A percentile compares a stretch with the other conserved stretches of the same genome.
These are phyloP conservation scores for Kwoniella sp. DNA, from an alignment of 768 basidiomycete genomes.

Conservation along the genomic window DNA sequence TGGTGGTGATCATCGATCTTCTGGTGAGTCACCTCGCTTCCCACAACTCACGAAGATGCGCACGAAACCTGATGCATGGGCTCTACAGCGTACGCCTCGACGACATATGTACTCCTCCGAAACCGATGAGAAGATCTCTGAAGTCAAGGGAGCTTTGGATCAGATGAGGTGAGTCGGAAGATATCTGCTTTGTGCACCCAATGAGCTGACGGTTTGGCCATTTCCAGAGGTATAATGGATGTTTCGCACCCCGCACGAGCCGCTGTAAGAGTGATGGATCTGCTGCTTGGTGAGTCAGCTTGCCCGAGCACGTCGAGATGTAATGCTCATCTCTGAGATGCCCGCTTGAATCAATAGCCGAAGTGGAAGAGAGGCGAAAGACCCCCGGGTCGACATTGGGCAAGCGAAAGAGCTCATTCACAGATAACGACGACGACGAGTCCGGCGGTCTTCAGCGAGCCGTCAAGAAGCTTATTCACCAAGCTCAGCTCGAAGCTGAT, in stretches of 20 bases:
- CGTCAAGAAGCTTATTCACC: constrained; percentile 53
- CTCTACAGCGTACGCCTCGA: constrained; percentile 35
- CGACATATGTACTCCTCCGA: constrained; percentile 46
- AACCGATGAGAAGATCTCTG: constrained; percentile 45
- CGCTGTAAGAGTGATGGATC: constrained; percentile 54
- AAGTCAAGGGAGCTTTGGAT: constrained; percentile 50
- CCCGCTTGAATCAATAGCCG: too few species aligned
- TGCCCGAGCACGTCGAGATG: not conserved
- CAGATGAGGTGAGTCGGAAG: constrained; percentile 46
- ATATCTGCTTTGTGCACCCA: not conserved
- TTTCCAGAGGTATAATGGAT: constrained; percentile 42
- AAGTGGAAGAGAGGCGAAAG: constrained; percentile 49
- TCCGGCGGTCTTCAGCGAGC: constrained; percentile 51
- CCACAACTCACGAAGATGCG: too few species aligned
- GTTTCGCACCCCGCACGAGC: constrained; percentile 54
- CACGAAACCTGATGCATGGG: too few species aligned
- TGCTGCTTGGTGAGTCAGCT: constrained; percentile 47
- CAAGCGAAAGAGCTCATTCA: constrained; percentile 42
- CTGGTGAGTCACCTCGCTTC: too few species aligned
- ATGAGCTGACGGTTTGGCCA: not conserved
- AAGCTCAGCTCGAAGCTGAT: constrained; percentile 48
- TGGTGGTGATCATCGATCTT: constrained; percentile 55
- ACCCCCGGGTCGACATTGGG: constrained; percentile 38
- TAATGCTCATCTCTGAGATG: too few species aligned
- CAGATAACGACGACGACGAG: constrained; percentile 28